Percentiles rank a stretch among this genome's conserved stretches.
Evolutionary conservation across 1,284 basidiomycete species (phyloP).

Genomic region (Earliella scabrosa): DNA sequence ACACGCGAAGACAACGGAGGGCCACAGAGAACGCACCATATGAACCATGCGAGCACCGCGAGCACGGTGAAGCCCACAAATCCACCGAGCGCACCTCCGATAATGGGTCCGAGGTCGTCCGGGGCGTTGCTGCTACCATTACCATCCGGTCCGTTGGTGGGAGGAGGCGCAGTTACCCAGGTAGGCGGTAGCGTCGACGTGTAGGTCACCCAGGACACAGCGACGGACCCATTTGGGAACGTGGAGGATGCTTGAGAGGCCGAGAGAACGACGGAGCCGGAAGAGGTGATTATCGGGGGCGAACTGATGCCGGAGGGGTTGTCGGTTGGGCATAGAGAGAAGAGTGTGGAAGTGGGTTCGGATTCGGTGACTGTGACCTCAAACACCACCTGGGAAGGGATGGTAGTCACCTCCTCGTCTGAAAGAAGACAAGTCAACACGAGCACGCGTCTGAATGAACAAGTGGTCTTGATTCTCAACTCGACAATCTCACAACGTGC

Average conservation of each 20-base stretch:
- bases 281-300: not conserved
- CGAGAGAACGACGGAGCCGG: not conserved
- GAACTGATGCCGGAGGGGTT: not conserved
- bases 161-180: slow-evolving; percentile 7
- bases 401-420: slow-evolving; percentile 24
- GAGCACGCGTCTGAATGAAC: too few species aligned
- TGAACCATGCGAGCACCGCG: slow-evolving; percentile 25
- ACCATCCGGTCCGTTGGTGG: not conserved
- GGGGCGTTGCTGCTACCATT: slow-evolving; percentile 4
- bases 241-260: slow-evolving; percentile 21
- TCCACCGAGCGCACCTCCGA: slow-evolving; percentile 34
- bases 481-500: not conserved
- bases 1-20: not conserved
- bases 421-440: not conserved
- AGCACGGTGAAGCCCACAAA: slow-evolving; percentile 34
- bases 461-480: not conserved
- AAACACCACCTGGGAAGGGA: slow-evolving; percentile 25
- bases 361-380: slow-evolving; percentile 20
- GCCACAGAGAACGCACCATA: slow-evolving; percentile 27
- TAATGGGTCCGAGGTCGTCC: slow-evolving; percentile 26
- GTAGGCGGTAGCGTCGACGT: slow-evolving; percentile 25
- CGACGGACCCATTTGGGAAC: slow-evolving; percentile 24
- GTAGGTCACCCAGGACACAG: slow-evolving; percentile 16
- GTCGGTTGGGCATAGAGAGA: slow-evolving; percentile 25
- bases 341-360: slow-evolving; percentile 29